phyloP scores from a whole-genome alignment of 2,329 filamentous ascomycete species.

The Chalara sp. region DNA sequence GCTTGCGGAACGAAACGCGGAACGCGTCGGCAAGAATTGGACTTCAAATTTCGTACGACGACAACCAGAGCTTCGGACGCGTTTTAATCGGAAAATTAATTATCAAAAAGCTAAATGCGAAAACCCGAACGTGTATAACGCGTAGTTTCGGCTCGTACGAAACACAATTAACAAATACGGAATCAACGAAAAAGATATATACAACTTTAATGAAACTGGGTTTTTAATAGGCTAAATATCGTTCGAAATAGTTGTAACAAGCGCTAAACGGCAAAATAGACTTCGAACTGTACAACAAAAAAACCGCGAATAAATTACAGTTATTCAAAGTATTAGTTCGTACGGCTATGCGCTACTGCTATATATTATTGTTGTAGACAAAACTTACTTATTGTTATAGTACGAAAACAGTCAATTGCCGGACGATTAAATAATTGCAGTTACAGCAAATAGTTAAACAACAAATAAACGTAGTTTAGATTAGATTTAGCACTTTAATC shows the following conservation, averaged over 20 bases:
- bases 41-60: background rate
- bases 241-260: background rate
- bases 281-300: background rate
- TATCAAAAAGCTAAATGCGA: background rate
- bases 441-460: constrained; percentile 3
- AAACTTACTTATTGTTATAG: background rate
- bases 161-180: background rate
- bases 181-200: background rate
- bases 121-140: background rate
- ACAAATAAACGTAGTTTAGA: constrained; percentile 1
- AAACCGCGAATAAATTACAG: background rate
- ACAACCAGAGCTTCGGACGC: background rate
- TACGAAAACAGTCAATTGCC: background rate
- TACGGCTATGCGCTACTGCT: background rate
- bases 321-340: background rate
- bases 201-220: background rate
- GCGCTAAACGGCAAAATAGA: background rate
- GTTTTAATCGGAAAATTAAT: background rate
- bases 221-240: background rate
- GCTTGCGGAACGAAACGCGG: background rate
- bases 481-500: constrained; percentile 3
- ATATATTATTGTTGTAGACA: background rate
- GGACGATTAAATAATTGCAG: background rate
- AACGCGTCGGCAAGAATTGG: background rate
- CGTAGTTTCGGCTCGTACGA: background rate